Percentiles rank a stretch among this genome's conserved stretches.
phyloP scores from a whole-genome alignment of 805 yeast genomes.

The Myxozyma vanderwaltii region DNA sequence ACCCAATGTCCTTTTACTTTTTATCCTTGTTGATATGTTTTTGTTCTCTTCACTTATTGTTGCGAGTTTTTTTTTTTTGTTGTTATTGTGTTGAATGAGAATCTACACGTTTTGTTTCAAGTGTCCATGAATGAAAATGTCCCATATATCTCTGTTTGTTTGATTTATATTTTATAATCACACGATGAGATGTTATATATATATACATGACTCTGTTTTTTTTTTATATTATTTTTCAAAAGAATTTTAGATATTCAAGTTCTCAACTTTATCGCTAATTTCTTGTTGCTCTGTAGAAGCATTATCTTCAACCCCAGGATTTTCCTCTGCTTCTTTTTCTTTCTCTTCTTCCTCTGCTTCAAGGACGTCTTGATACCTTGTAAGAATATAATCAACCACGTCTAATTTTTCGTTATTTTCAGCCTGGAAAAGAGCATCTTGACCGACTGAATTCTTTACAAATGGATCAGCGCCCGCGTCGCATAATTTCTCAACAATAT shows the following conservation, averaged over 20 bases:
- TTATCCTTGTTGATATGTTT: too few species aligned
- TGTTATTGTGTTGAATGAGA: too few species aligned
- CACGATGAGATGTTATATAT: too few species aligned
- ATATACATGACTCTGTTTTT: too few species aligned
- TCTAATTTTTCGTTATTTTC: conserved; percentile 75
- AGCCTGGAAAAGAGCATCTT: conserved; percentile 87
- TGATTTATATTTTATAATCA: too few species aligned
- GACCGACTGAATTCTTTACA: conserved; percentile 68
- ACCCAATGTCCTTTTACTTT: too few species aligned
- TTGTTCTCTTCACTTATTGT: too few species aligned
- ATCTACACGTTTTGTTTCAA: too few species aligned
- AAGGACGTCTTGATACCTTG: conserved; percentile 66
- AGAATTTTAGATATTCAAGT: conserved; percentile 9
- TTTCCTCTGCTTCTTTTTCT: conserved; percentile 11
- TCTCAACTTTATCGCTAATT: conserved; percentile 5
- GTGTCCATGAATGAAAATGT: too few species aligned
- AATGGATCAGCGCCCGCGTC: conserved; percentile 84
- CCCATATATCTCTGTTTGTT: too few species aligned
- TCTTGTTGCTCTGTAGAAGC: not conserved
- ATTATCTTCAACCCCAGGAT: conserved; percentile 1
- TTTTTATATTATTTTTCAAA: too few species aligned
- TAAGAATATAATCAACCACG: conserved; percentile 74
- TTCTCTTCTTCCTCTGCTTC: conserved; percentile 50
- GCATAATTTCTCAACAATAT: conserved; percentile 66
- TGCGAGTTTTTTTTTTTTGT: too few species aligned